These are phyloP conservation scores for Amborella trichopoda DNA, from an alignment of 164 flowering plant genomes.

Conservation along the genomic window DNA sequence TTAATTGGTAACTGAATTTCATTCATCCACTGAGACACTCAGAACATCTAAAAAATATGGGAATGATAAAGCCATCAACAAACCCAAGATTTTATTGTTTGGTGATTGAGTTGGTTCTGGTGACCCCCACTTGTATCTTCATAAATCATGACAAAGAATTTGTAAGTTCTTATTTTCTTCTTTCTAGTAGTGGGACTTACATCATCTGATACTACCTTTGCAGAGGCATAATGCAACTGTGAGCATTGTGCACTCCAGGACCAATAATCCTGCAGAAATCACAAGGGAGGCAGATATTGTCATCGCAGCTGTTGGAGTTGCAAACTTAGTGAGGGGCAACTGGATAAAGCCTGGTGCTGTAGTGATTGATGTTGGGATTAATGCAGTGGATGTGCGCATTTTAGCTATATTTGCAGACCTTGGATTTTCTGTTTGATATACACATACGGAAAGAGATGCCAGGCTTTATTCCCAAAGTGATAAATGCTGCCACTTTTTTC, in stretches of 20 bases:
- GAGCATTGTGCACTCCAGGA: slow-evolving; percentile 73
- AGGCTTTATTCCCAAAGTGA: background rate
- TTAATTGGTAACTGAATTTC: too few species aligned
- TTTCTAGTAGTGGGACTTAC: slow-evolving; percentile 1
- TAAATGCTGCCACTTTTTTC: background rate
- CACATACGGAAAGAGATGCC: background rate
- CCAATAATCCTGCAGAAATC: slow-evolving; percentile 73
- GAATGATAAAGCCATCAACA: too few species aligned
- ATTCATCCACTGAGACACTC: too few species aligned
- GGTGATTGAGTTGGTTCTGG: too few species aligned
- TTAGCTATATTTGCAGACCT: background rate
- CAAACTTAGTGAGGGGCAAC: slow-evolving; percentile 83
- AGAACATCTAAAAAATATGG: too few species aligned
- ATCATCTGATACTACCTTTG: slow-evolving; percentile 7
- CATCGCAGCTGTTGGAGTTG: slow-evolving; percentile 75
- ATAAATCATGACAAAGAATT: background rate
- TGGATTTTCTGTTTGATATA: background rate
- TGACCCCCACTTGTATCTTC: too few species aligned
- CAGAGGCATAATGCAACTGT: slow-evolving; percentile 96
- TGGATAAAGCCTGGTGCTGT: slow-evolving; percentile 98
- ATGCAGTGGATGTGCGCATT: slow-evolving; percentile 69
- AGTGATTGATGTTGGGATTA: slow-evolving; percentile 90
- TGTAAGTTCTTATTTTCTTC: background rate
- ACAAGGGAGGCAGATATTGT: slow-evolving; percentile 81
- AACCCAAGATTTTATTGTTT: too few species aligned